Conservation (phyloP, 208 protist species). For the Acanthamoeba triangularis region DNA sequence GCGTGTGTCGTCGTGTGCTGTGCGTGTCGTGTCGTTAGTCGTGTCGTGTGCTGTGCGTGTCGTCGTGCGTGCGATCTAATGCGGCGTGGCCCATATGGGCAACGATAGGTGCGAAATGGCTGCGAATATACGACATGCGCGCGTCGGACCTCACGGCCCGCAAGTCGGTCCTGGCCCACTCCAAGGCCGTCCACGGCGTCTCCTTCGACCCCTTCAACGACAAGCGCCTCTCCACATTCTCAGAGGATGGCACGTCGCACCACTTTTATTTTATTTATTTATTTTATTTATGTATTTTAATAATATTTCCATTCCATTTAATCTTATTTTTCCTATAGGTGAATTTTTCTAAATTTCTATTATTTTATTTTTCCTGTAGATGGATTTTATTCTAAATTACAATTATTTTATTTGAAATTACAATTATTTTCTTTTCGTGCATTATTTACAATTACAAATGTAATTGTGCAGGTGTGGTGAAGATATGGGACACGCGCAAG, state of each 20-base stretch:
- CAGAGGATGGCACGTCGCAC: slow-evolving; percentile 76
- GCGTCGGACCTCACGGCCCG: slow-evolving; percentile 71
- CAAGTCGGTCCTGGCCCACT: slow-evolving; percentile 81
- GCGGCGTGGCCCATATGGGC: too few species aligned
- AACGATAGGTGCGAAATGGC: slow-evolving; percentile 85
- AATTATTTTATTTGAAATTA: neutral
- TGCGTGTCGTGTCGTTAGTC: neutral
- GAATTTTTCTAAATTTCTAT: too few species aligned
- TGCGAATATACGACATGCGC: slow-evolving; percentile 87
- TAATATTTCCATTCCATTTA: neutral
- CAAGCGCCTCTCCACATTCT: slow-evolving; percentile 83
- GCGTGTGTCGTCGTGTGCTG: neutral
- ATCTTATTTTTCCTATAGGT: neutral
- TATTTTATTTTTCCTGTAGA: too few species aligned
- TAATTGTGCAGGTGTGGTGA: slow-evolving; percentile 71
- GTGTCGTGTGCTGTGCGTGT: neutral
- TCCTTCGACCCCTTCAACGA: slow-evolving; percentile 83
- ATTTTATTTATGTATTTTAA: too few species aligned
- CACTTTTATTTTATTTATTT: neutral
- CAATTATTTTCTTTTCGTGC: neutral
- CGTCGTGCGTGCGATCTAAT: neutral
- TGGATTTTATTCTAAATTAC: too few species aligned
- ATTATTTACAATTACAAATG: neutral
- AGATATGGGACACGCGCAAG: slow-evolving; percentile 87
- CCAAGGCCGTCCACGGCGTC: slow-evolving; percentile 84